These are phyloP conservation scores for Porodaedalea pini DNA, from an alignment of 1,284 basidiomycete species.

Conservation along the genomic window DNA sequence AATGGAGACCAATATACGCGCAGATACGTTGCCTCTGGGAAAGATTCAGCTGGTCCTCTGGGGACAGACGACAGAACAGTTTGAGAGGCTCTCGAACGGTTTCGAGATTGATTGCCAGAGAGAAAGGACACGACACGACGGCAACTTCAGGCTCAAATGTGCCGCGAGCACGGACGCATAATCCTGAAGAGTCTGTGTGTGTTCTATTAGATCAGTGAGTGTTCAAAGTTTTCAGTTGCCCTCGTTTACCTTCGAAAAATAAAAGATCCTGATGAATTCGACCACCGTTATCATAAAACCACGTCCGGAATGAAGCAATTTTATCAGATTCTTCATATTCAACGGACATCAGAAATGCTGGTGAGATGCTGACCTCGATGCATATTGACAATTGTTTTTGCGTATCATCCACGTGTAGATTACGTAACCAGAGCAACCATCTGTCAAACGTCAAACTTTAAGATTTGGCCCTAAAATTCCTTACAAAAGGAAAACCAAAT, in stretches of 20 bases:
- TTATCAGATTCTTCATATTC: not conserved
- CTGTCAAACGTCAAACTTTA: not conserved
- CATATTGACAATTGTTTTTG: not conserved
- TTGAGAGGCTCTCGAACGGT: conserved; percentile 43
- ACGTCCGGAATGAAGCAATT: conserved; percentile 37
- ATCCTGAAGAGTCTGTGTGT: conserved; percentile 48
- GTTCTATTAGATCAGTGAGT: too few relatives aligned
- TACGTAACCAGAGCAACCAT: not conserved
- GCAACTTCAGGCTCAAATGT: conserved; percentile 48
- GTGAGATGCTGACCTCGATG: too few relatives aligned
- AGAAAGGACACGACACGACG: conserved; percentile 74
- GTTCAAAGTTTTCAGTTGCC: too few relatives aligned
- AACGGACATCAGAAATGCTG: too few relatives aligned
- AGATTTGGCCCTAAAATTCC: not conserved
- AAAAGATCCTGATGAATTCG: conserved; percentile 43
- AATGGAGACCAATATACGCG: conserved; percentile 70
- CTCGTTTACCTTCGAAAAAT: conserved; percentile 41
- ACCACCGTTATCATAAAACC: conserved; percentile 50
- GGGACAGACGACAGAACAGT: conserved; percentile 34
- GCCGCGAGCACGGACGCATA: conserved; percentile 50
- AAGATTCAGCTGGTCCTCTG: conserved; percentile 40
- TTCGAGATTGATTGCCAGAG: conserved; percentile 64
- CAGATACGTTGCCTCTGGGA: conserved; percentile 70
- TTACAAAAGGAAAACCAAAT: too few relatives aligned
- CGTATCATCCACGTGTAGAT: not conserved